A percentile compares a stretch with the other conserved stretches of the same genome.
phyloP scores from a whole-genome alignment of 1,284 basidiomycete species.

The Ganoderma sp. region DNA sequence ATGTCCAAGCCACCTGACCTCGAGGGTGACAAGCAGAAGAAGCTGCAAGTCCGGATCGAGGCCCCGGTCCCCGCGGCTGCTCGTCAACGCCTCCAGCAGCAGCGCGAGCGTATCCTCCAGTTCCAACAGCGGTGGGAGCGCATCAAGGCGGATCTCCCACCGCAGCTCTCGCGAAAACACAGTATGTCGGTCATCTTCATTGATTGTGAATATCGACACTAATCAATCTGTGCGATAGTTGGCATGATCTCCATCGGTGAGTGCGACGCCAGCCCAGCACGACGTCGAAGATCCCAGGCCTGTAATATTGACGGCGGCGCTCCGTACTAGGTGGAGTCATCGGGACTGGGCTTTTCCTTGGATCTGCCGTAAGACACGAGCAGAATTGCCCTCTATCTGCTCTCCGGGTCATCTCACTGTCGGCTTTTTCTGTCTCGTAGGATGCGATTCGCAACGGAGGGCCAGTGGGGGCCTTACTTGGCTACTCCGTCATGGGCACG shows the following conservation, averaged over 20 bases:
- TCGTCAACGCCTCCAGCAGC: slow-evolving; percentile 22
- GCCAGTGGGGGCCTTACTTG: slow-evolving; percentile 67
- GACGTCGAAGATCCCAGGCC: not conserved
- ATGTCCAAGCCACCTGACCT: not conserved
- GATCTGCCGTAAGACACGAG: slow-evolving; percentile 33
- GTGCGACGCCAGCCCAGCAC: not conserved
- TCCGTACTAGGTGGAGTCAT: slow-evolving; percentile 48
- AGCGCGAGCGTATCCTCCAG: slow-evolving; percentile 34
- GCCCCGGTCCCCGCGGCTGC: not conserved
- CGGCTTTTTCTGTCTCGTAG: slow-evolving; percentile 47
- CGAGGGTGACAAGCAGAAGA: not conserved
- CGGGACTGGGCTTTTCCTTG: slow-evolving; percentile 56
- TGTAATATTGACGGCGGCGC: not conserved
- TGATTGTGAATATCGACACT: not conserved
- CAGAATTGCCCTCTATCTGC: not conserved
- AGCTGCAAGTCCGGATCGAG: not conserved
- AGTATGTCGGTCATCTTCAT: slow-evolving; percentile 29
- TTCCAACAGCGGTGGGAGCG: slow-evolving; percentile 36
- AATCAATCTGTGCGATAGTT: slow-evolving; percentile 26
- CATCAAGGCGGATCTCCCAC: slow-evolving; percentile 40
- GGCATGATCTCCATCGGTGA: slow-evolving; percentile 43
- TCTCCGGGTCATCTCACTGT: not conserved
- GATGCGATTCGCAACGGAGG: slow-evolving; percentile 63
- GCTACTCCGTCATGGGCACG: slow-evolving; percentile 60
- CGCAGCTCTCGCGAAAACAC: slow-evolving; percentile 39